Base-by-base conservation (phyloP, 1,284 basidiomycete species). In the Cryptococcus depauperatus region DNA sequence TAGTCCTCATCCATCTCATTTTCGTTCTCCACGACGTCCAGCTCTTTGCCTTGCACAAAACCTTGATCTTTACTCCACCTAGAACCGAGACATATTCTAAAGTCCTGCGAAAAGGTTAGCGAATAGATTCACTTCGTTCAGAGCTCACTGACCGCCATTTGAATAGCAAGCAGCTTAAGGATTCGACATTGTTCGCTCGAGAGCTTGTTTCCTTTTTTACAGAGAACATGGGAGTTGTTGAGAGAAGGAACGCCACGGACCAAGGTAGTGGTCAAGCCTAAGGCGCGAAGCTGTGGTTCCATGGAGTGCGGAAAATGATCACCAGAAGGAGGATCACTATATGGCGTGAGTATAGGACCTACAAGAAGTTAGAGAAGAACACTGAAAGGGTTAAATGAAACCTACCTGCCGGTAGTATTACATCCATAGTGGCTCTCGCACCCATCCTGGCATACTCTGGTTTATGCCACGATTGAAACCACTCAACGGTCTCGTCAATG, bases 251-350 rank as follows among this genome's bases (percentile, higher is more conserved):
- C 85, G 47, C 93, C 95, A 55, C 79, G 80, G 53, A 84, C 79
- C 74, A 99, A 79, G 44, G 76, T 78, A 16, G 93, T 97, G 37
- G 82, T 78, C 43, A 99, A 75, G 10, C 95, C 95, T 25, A 97
- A 78, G 66, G 85, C 84, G 46, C 93, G 81, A 44, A 99, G 76
- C 65, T 97, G 92, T 18, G 93, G 90, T 60, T 99, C 93, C 73
- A 97, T 87, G 57, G 88, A 90, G 70, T 96, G 91, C 23, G 93
- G 89, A 68, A 97, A 91, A 1, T 90, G 84, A 48, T 77, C 76
- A 30, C 70, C 73, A 58, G 86, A 82, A 26, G 83, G 79, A 2
- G 82, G 82, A 56, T 82, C 79, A 11, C 62, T 81, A 56, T 67
- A 69, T 30, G 65, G 67, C 11, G 75, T 72, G 35, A 74, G 62